Base-by-base conservation (phyloP, 1,284 basidiomycete species). In the Xerocomus tenax region DNA sequence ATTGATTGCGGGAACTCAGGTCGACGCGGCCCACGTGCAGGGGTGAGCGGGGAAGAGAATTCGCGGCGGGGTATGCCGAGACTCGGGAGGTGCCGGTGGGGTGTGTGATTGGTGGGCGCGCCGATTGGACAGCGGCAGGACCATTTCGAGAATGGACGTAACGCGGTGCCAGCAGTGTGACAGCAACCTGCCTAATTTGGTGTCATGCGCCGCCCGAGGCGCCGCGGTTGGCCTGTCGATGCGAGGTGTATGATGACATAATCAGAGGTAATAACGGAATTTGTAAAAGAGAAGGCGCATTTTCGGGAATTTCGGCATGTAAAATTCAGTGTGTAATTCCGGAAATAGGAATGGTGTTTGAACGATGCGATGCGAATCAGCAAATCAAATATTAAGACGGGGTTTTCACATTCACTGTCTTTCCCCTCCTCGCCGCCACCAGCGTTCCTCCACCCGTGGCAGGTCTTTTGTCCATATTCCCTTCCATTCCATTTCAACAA, bases 301-400 rank as follows among this genome's bases (percentile, higher is more conserved):
- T 59, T 54, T 63, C 57, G 59, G 63, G 52, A 54, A 55, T 52
- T 55, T 53, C 65, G 66, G 63, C 49, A 59, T 54, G 61, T 48
- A 56, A 52, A 53, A 52, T 46, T 44, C 44, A 46, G 43, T 47
- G 48, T 26, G 45, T 5, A 48, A 35, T 41, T 59, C 60, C 53
- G 0, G 18, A 38, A 54, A 40, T 26, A 56, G 63, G 29, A 42
- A 13, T 38, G 18, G 49, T 47, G 59, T 62, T 55, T 46, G 48
- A 47, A 54, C 56, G 56, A 58, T 65, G 65, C 59, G 65, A 65
- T 66, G 61, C 57, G 61, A 66, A 66, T 67, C 62, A 58, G 50
- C 62, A 58, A 67, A 67, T 65, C 66, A 65, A 68, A 64, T 68
- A 68, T 67, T 66, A 66, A 65, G 62, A 57, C 65, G 59, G 62